Evolutionary conservation across 306 rosid species (phyloP).

Genomic region (Pyrus bretschneideri): DNA sequence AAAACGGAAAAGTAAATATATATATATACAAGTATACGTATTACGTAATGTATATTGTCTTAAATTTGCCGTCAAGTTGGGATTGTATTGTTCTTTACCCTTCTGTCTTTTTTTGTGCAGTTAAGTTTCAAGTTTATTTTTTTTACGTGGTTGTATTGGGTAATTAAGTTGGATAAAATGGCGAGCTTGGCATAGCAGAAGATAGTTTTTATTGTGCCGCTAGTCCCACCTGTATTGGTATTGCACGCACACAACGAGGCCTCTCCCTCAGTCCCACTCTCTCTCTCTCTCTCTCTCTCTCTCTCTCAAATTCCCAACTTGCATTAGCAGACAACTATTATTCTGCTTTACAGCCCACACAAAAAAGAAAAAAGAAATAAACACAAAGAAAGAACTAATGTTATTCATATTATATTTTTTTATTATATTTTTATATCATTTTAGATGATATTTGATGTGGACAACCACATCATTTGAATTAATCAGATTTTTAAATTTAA

Average conservation of each 20-base stretch:
- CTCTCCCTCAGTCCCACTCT: neutral
- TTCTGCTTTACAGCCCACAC: slow-evolving; percentile 92
- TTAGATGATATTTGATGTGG: too few relatives aligned
- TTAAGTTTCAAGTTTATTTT: too few relatives aligned
- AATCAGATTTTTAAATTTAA: too few relatives aligned
- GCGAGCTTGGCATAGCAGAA: too few relatives aligned
- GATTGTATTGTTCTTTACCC: neutral
- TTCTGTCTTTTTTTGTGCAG: neutral
- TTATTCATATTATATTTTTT: too few relatives aligned
- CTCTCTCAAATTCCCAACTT: slow-evolving; percentile 39
- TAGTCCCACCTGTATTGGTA: slow-evolving; percentile 2
- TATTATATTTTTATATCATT: too few relatives aligned
- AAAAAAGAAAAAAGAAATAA: neutral
- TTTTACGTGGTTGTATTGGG: too few relatives aligned
- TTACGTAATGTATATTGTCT: neutral
- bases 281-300: too few relatives aligned
- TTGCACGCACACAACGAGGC: slow-evolving; percentile 37
- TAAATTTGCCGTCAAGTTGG: neutral
- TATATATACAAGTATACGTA: neutral
- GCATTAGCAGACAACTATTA: slow-evolving; percentile 70
- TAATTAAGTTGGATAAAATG: too few relatives aligned
- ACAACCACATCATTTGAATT: too few relatives aligned
- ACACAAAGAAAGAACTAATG: neutral
- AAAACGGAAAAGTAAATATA: neutral
- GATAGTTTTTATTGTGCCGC: too few relatives aligned